phyloP scores from a whole-genome alignment of 2,329 filamentous ascomycete species.

The Neonectria neomacrospora region DNA sequence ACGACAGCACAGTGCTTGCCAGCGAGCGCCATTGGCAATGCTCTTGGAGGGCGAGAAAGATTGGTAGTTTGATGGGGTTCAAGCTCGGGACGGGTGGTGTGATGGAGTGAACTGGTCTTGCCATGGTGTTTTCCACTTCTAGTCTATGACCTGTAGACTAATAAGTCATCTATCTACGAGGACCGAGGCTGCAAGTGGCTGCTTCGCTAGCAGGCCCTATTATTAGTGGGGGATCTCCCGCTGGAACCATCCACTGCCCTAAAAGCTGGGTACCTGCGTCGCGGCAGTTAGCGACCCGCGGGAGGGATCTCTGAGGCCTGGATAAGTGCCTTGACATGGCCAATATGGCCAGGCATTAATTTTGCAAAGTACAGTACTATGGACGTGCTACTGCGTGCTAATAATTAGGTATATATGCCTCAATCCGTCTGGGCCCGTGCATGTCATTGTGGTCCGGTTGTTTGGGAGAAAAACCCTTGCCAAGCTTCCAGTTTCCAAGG shows the following conservation, averaged over 20 bases:
- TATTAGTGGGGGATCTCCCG: slow-evolving; percentile 10
- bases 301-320: neutral
- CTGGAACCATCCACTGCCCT: neutral
- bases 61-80: neutral
- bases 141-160: neutral
- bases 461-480: slow-evolving; percentile 6
- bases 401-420: neutral
- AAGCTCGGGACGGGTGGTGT: slow-evolving; percentile 12
- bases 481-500: slow-evolving; percentile 23
- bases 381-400: neutral
- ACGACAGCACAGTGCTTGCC: slow-evolving; percentile 71
- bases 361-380: neutral
- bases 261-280: slow-evolving; percentile 9
- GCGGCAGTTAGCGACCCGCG: neutral
- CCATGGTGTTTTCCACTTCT: slow-evolving; percentile 3
- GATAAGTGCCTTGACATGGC: neutral
- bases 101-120: slow-evolving; percentile 6
- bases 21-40: slow-evolving; percentile 47
- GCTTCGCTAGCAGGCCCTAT: neutral
- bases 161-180: no score
- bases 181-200: neutral
- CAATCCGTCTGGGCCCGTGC: slow-evolving; percentile 10
- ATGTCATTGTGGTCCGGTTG: slow-evolving; percentile 28
- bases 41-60: neutral
- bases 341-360: neutral